These are phyloP conservation scores for Tulasnella sp. DNA, from an alignment of 768 basidiomycete species.

Conservation along the genomic window DNA sequence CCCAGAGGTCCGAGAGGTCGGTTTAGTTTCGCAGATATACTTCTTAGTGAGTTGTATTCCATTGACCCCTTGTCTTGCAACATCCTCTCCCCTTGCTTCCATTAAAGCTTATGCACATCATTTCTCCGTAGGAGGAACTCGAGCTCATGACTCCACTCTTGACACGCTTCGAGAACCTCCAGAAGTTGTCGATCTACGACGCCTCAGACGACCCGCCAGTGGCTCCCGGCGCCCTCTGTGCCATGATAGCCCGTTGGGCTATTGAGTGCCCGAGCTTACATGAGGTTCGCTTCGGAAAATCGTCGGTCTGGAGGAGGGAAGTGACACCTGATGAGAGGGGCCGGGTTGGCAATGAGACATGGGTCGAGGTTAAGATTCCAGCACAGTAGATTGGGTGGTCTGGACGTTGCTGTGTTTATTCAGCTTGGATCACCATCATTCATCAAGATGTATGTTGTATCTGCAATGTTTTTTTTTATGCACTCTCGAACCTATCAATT, in stretches of 20 bases:
- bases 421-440: background rate
- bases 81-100: no score
- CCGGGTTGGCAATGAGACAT: no score
- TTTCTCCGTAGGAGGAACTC: conserved; percentile 10
- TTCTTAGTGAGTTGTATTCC: conserved; percentile 4
- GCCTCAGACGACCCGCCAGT: background rate
- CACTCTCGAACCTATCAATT: background rate
- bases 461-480: background rate
- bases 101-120: no score
- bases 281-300: no score
- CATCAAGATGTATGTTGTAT: background rate
- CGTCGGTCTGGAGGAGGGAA: no score
- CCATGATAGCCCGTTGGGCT: no score
- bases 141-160: background rate
- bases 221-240: no score
- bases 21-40: conserved; percentile 1
- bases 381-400: no score
- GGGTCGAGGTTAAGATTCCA: no score
- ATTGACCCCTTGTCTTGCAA: background rate
- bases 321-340: no score
- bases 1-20: background rate
- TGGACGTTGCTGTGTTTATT: no score
- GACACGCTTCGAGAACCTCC: conserved; percentile 5
- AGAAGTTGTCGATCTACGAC: conserved; percentile 1
- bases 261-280: no score